phyloP scores from a whole-genome alignment of 208 protist species.

The Leishmania major region DNA sequence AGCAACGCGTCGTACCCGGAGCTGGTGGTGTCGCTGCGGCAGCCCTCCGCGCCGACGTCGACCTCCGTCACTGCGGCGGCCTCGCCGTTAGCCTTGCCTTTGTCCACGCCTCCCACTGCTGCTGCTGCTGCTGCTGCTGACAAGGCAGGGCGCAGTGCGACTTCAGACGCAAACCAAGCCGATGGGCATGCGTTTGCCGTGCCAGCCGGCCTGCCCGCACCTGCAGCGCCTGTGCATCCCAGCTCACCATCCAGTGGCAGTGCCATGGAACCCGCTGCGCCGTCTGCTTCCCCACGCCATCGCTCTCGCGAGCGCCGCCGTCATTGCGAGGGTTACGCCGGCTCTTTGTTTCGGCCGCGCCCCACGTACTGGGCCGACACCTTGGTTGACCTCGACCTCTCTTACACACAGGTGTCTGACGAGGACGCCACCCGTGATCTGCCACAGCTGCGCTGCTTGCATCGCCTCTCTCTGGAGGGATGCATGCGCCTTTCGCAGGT shows the following conservation, averaged over 20 bases:
- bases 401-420: slow-evolving; percentile 53
- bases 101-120: no score
- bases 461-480: slow-evolving; percentile 54
- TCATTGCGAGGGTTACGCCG: background rate
- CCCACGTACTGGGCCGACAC: slow-evolving; percentile 37
- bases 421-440: slow-evolving; percentile 41
- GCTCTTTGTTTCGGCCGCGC: background rate
- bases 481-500: slow-evolving; percentile 43
- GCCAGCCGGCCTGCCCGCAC: background rate
- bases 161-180: background rate
- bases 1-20: background rate
- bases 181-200: background rate
- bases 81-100: background rate
- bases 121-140: background rate
- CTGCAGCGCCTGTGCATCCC: background rate
- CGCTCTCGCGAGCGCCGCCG: background rate
- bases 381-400: slow-evolving; percentile 54
- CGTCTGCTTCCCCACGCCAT: background rate
- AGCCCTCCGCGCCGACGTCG: background rate
- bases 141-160: background rate
- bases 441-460: slow-evolving; percentile 37
- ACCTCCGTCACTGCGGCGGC: background rate
- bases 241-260: background rate
- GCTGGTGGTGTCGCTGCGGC: background rate
- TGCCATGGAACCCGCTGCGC: background rate